Percentiles rank a stretch among this genome's conserved stretches.
These are phyloP conservation scores for Pistacia integerrima DNA, from an alignment of 345 rosid genomes.

Conservation along the genomic window DNA sequence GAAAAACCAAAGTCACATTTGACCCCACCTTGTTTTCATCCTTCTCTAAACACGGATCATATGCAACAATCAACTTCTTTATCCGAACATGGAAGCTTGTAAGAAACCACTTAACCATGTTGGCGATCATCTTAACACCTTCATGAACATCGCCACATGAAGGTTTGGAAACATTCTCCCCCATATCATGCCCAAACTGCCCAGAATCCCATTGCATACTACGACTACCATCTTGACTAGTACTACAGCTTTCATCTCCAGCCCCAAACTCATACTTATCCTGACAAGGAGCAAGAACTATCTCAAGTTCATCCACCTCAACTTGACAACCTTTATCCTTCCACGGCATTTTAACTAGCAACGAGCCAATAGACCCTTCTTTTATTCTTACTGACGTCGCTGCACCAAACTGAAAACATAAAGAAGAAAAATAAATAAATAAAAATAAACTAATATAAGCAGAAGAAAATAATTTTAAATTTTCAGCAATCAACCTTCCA, in stretches of 20 bases:
- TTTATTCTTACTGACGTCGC: conserved; percentile 59
- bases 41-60: conserved; percentile 55
- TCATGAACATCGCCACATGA: conserved; percentile 74
- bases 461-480: not conserved
- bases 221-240: conserved; percentile 33
- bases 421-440: conserved; percentile 3
- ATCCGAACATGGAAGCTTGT: conserved; percentile 78
- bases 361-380: conserved; percentile 91
- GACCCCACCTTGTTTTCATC: conserved; percentile 32
- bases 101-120: conserved; percentile 90
- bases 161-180: conserved; percentile 37
- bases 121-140: conserved; percentile 95
- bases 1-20: conserved; percentile 58
- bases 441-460: not conserved
- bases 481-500: not conserved
- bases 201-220: conserved; percentile 31
- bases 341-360: conserved; percentile 84
- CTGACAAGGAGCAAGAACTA: conserved; percentile 62
- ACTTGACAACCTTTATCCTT: conserved; percentile 75
- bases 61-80: conserved; percentile 75
- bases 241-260: conserved; percentile 35
- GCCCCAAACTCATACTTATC: conserved; percentile 28
- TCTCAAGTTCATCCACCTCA: conserved; percentile 90
- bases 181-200: conserved; percentile 40
- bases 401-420: conserved; percentile 56